phyloP scores from a whole-genome alignment of 371 early-diverging fungal genomes.

The Umbelopsis sp. region DNA sequence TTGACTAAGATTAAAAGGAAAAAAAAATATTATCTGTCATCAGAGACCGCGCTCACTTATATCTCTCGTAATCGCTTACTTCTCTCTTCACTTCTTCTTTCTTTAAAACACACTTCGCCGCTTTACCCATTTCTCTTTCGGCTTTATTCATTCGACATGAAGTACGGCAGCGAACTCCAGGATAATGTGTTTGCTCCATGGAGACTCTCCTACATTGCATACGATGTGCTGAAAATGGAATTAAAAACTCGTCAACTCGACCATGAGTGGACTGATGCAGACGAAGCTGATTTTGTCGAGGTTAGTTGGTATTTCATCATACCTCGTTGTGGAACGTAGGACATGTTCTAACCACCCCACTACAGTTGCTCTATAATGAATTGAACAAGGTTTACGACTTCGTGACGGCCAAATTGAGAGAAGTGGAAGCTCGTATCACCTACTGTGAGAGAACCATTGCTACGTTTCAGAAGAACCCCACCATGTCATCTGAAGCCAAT shows the following conservation, averaged over 20 bases:
- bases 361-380: constrained; percentile 66
- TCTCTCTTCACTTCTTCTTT: background rate
- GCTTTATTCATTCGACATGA: constrained; percentile 23
- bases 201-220: constrained; percentile 46
- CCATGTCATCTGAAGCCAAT: constrained; percentile 38
- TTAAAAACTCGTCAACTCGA: constrained; percentile 38
- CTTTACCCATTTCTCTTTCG: background rate
- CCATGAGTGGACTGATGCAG: constrained; percentile 59
- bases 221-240: constrained; percentile 39
- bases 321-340: no score
- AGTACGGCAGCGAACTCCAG: constrained; percentile 31
- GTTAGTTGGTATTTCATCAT: background rate
- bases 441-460: constrained; percentile 81
- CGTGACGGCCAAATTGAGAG: constrained; percentile 79
- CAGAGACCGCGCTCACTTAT: no score
- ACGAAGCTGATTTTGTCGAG: constrained; percentile 79
- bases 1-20: no score
- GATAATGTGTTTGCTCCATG: constrained; percentile 43
- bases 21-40: no score
- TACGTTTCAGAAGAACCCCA: constrained; percentile 43
- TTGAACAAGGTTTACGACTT: constrained; percentile 88
- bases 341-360: background rate
- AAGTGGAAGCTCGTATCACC: constrained; percentile 79
- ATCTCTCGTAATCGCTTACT: background rate
- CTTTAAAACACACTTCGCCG: background rate